A percentile compares a stretch with the other conserved stretches of the same genome.
phyloP scores from a whole-genome alignment of 352 stramenopile genomes.

The Peronospora farinosa region DNA sequence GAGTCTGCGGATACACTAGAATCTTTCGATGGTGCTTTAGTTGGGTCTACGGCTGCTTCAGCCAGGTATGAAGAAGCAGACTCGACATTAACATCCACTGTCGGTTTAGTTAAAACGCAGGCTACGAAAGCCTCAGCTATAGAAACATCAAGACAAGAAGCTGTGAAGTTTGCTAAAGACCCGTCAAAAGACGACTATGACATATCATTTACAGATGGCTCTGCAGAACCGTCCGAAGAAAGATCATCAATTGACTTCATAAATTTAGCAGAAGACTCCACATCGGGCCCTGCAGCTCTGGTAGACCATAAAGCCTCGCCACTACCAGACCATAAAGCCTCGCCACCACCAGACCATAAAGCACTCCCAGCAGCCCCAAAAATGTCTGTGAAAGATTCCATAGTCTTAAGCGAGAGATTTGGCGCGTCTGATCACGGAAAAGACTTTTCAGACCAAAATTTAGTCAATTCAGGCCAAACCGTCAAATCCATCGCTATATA shows the following conservation, averaged over 20 bases:
- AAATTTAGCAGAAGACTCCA: too few species aligned
- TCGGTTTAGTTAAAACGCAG: too few species aligned
- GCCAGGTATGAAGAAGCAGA: not conserved
- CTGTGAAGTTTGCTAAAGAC: too few species aligned
- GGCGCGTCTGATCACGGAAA: slow-evolving; percentile 17
- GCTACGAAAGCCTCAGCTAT: slow-evolving; percentile 1
- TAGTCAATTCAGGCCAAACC: slow-evolving; percentile 21
- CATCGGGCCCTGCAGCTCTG: too few species aligned
- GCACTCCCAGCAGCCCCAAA: not conserved
- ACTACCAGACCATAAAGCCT: too few species aligned
- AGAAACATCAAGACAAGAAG: not conserved
- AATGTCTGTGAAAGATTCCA: slow-evolving; percentile 21
- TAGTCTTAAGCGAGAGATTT: slow-evolving; percentile 18
- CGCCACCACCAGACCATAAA: not conserved
- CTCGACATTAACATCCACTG: too few species aligned
- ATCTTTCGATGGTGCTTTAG: not conserved
- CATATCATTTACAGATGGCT: too few species aligned
- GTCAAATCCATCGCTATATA: slow-evolving; percentile 21
- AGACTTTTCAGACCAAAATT: slow-evolving; percentile 26
- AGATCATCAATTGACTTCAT: too few species aligned
- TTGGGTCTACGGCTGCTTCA: not conserved
- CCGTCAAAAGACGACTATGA: too few species aligned
- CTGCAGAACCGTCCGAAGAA: not conserved
- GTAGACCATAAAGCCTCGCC: too few species aligned
- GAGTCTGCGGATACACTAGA: not conserved